A percentile compares a stretch with the other conserved stretches of the same genome.
These are phyloP conservation scores for Madurella fahalii DNA, from an alignment of 2,329 filamentous ascomycete species.

Conservation along the genomic window DNA sequence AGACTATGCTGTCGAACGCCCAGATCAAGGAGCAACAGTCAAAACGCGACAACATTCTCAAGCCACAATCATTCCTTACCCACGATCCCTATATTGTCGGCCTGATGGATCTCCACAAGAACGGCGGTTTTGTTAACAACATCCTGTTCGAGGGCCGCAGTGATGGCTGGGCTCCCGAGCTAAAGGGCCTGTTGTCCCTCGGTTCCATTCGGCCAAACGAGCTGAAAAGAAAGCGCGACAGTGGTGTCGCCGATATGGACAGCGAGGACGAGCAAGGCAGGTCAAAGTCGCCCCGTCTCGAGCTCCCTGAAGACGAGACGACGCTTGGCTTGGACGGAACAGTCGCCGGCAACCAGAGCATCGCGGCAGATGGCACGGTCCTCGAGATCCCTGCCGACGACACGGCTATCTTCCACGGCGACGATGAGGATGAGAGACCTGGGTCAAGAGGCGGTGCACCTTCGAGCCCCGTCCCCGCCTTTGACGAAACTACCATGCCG, in stretches of 20 bases:
- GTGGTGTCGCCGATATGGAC: constrained; percentile 75
- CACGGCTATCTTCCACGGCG: constrained; percentile 40
- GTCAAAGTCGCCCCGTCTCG: constrained; percentile 65
- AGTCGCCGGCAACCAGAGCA: constrained; percentile 49
- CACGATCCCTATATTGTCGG: constrained; percentile 82
- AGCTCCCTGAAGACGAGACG: constrained; percentile 62
- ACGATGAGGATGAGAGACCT: constrained; percentile 41
- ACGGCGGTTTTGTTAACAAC: constrained; percentile 81
- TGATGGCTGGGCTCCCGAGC: constrained; percentile 82
- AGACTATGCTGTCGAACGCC: constrained; percentile 70
- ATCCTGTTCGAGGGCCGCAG: constrained; percentile 78
- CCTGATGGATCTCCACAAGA: constrained; percentile 87
- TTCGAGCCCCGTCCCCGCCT: constrained; percentile 52
- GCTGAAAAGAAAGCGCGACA: constrained; percentile 90
- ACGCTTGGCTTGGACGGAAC: constrained; percentile 44
- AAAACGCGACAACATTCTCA: constrained; percentile 82
- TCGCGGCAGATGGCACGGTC: constrained; percentile 58
- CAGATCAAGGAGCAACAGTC: constrained; percentile 84
- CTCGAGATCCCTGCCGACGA: constrained; percentile 61
- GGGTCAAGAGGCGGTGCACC: constrained; percentile 38
- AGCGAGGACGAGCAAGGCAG: constrained; percentile 59
- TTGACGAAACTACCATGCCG: constrained; percentile 75
- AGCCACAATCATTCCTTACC: constrained; percentile 76
- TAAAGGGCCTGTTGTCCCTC: constrained; percentile 86
- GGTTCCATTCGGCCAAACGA: constrained; percentile 75